phyloP scores from a whole-genome alignment of 768 basidiomycete genomes.

The Coprinellus micaceus region DNA sequence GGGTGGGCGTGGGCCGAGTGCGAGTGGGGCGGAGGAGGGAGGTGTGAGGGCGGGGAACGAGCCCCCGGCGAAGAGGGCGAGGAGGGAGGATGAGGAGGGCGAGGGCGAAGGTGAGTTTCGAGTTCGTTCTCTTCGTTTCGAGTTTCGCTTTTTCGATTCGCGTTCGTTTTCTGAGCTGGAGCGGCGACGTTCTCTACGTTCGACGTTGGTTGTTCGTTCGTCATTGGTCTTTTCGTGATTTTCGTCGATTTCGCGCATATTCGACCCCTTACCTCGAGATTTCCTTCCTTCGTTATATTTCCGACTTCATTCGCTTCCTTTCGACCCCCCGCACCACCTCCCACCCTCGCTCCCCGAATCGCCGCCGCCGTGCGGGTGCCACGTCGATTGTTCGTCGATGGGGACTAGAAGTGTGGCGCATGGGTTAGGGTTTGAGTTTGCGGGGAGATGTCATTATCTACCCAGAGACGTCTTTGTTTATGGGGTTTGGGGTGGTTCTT shows the following conservation, averaged over 20 bases:
- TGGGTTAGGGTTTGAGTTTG: too few relatives aligned
- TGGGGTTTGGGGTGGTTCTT: too few relatives aligned
- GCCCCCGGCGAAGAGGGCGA: slow-evolving; percentile 63
- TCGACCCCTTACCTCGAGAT: too few relatives aligned
- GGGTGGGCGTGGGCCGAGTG: slow-evolving; percentile 30
- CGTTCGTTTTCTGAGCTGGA: neutral
- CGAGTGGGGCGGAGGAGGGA: slow-evolving; percentile 42
- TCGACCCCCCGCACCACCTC: too few relatives aligned
- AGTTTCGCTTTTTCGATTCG: neutral
- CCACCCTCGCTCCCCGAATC: neutral
- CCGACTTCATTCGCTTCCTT: too few relatives aligned
- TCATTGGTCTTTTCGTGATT: neutral
- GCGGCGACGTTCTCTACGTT: too few relatives aligned
- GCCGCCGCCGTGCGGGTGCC: neutral
- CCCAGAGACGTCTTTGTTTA: too few relatives aligned
- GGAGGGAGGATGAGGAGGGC: slow-evolving; percentile 55
- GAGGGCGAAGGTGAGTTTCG: slow-evolving; percentile 51
- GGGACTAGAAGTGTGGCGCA: too few relatives aligned
- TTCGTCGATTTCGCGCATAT: neutral
- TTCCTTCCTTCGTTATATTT: too few relatives aligned
- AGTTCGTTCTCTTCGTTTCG: neutral
- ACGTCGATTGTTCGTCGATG: too few relatives aligned
- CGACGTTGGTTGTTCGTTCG: too few relatives aligned
- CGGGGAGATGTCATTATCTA: too few relatives aligned
- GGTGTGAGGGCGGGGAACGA: slow-evolving; percentile 41